phyloP scores from a whole-genome alignment of 495 filamentous ascomycete species.

The Penicillium cosmopolitanum region DNA sequence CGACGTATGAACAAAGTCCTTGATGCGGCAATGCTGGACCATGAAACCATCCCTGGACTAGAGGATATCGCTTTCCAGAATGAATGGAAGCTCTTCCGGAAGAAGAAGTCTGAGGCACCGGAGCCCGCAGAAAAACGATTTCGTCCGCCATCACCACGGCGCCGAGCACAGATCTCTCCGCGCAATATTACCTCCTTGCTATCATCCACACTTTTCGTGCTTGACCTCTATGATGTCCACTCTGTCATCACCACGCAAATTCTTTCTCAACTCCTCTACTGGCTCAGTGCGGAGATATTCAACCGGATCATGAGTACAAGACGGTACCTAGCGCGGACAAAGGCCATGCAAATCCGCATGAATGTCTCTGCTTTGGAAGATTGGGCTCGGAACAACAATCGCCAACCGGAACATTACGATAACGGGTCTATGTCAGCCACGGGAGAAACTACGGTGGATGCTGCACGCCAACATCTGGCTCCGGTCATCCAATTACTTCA shows the following conservation, averaged over 20 bases:
- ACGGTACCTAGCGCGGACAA: slow-evolving; percentile 93
- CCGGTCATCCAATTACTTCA: slow-evolving; percentile 94
- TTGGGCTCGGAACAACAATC: slow-evolving; percentile 92
- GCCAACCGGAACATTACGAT: slow-evolving; percentile 94
- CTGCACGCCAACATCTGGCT: slow-evolving; percentile 79
- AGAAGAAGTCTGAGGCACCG: slow-evolving; percentile 78
- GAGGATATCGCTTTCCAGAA: slow-evolving; percentile 96
- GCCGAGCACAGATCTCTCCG: slow-evolving; percentile 86
- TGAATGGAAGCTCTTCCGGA: slow-evolving; percentile 97
- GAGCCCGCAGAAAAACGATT: slow-evolving; percentile 90
- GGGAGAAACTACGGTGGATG: slow-evolving; percentile 83
- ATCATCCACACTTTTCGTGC: slow-evolving; percentile 94
- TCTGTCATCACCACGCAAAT: slow-evolving; percentile 95
- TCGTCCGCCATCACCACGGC: slow-evolving; percentile 92
- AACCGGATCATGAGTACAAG: slow-evolving; percentile 97
- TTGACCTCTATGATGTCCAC: slow-evolving; percentile 98
- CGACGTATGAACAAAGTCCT: slow-evolving; percentile 94
- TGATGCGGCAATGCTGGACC: slow-evolving; percentile 91
- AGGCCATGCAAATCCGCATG: slow-evolving; percentile 99
- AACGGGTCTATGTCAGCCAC: slow-evolving; percentile 84
- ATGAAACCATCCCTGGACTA: slow-evolving; percentile 97
- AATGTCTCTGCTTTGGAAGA: slow-evolving; percentile 95
- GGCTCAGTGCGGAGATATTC: slow-evolving; percentile 95
- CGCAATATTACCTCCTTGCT: slow-evolving; percentile 96
- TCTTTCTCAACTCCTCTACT: slow-evolving; percentile 91